phyloP scores from a whole-genome alignment of 2,329 filamentous ascomycete genomes.

The Cercospora sesami region DNA sequence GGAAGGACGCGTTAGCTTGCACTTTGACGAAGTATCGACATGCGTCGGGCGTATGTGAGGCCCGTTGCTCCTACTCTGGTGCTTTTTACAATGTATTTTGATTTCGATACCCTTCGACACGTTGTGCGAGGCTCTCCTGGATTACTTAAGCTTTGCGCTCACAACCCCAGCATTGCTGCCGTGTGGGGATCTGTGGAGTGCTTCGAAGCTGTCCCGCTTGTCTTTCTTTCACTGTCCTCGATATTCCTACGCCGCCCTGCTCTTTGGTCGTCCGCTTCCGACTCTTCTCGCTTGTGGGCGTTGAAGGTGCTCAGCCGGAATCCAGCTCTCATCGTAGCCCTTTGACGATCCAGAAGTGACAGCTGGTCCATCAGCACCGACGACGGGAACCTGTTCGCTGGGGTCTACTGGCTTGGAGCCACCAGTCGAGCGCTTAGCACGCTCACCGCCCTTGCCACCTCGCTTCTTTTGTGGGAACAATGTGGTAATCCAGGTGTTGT shows the following conservation, averaged over 20 bases:
- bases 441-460: constrained; percentile 63
- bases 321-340: constrained; percentile 90
- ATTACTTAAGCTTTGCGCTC: not conserved
- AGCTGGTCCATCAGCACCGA: constrained; percentile 69
- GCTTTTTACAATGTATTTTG: not conserved
- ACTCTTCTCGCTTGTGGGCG: constrained; percentile 70
- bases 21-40: not conserved
- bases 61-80: not conserved
- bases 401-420: constrained; percentile 68
- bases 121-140: not conserved
- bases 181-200: not conserved
- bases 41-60: not conserved
- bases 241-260: constrained; percentile 35
- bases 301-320: constrained; percentile 84
- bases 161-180: not conserved
- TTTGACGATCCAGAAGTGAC: constrained; percentile 66
- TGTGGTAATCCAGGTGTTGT: constrained; percentile 95
- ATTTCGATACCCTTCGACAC: not conserved
- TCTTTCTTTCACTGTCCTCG: not conserved
- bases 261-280: constrained; percentile 52
- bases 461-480: constrained; percentile 84
- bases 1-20: not conserved
- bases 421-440: constrained; percentile 60
- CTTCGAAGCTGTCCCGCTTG: not conserved
- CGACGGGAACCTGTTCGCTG: constrained; percentile 59